Evolutionary conservation across 257 asterid species (phyloP), one percentile per base, ranked within the genome.

Genomic region (Lithospermum erythrorhizon): DNA sequence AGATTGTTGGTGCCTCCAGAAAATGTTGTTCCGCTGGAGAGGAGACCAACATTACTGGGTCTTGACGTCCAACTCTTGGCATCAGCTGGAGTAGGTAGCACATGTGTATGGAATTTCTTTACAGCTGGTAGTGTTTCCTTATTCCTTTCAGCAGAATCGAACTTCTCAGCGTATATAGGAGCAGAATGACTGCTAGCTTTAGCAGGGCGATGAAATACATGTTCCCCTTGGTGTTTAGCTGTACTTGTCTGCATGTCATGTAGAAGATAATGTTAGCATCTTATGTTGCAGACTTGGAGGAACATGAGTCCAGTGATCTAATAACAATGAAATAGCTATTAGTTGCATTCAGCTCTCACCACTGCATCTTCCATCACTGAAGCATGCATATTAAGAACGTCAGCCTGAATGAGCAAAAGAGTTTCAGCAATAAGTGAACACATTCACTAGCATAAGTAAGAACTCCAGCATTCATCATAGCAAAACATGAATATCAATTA

Each of bases 11-110:
- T 75, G 76, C 72, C 75, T 54, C 79, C 81, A 57, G 58, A 47
- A 37, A 80, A 59, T 57, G 59, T 64, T 59, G 70, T 22, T 25
- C 73, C 65, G 55, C 76, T 74, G 22, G 84, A 69, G 37, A 54
- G 73, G 61, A 69, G 58, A 45, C 72, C 48, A 35, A 85, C 71
- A 65, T 58, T 78, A 70, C 61, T 78, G 48, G 85, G 58, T 14
- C 73, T 78, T 29, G 80, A 61, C 45, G 62, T 70, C 73, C 81
- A 80, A 73, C 81, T 78, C 77, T 71, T 84, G 18, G 96, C 95
- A 75, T 81, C 96, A 61, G 82, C 81, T 11, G 99, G 99, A 71
- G 94, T 89, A 14, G 99, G 99, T 54, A 93, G 81, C 61, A 67
- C 97, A 56, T 93, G 83, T 15, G 96, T 83, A 35, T 78, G 82